Evolutionary conservation across 371 early-diverging fungal genomes (phyloP).

Genomic region (Dichotomocladium elegans): DNA sequence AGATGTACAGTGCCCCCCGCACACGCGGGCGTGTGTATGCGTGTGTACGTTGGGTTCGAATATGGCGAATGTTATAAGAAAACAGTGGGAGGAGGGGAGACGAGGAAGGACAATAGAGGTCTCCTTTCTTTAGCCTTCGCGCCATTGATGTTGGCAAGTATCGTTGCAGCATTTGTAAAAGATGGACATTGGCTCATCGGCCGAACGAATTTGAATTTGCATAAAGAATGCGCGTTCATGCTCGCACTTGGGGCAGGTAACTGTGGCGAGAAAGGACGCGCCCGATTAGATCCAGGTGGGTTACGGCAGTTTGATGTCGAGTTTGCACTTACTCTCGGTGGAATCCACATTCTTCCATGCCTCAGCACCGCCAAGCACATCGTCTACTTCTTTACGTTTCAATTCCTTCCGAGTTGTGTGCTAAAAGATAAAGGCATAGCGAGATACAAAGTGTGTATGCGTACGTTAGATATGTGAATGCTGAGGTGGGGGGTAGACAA

Average conservation of each 20-base stretch:
- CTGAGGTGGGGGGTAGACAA: too few species aligned
- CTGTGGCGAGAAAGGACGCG: constrained; percentile 25
- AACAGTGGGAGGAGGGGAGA: too few species aligned
- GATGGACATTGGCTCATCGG: constrained; percentile 93
- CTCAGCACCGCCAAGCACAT: constrained; percentile 89
- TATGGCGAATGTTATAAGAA: too few species aligned
- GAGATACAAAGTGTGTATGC: too few species aligned
- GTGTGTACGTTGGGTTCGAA: too few species aligned
- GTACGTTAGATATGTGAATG: too few species aligned
- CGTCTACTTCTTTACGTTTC: constrained; percentile 87
- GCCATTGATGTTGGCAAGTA: constrained; percentile 75
- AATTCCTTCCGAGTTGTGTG: constrained; percentile 55
- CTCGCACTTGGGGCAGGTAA: constrained; percentile 87
- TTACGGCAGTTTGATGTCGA: neutral
- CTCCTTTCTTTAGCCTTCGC: constrained; percentile 47
- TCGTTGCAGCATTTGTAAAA: constrained; percentile 82
- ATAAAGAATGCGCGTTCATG: constrained; percentile 85
- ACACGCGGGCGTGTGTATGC: too few species aligned
- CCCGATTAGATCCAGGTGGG: neutral
- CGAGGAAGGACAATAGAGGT: too few species aligned
- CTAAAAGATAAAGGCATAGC: too few species aligned
- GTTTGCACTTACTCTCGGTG: constrained; percentile 64
- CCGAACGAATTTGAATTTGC: constrained; percentile 94
- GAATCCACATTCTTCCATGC: constrained; percentile 92
- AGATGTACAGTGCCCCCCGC: too few species aligned